Evolutionary conservation across 1,139 yeast species (phyloP).

Genomic region (Pichia sp.): DNA sequence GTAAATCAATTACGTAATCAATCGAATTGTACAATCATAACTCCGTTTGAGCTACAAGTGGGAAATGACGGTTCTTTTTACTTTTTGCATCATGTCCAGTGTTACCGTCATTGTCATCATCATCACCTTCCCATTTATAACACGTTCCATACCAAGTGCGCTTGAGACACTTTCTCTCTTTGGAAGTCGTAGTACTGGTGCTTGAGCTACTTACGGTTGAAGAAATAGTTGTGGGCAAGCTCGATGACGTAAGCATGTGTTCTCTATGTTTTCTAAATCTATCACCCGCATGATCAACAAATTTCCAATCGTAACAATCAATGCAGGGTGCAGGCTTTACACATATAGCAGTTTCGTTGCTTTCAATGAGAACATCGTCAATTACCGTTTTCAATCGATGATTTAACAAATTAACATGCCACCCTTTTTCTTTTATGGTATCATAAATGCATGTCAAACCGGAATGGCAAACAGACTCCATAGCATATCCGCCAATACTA

Average conservation of each 20-base stretch:
- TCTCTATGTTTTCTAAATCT: constrained; percentile 15
- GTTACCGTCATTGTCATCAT: constrained; percentile 9
- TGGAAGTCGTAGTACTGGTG: neutral
- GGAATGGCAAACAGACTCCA: constrained; percentile 95
- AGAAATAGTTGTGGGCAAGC: constrained; percentile 13
- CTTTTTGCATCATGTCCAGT: too few species aligned
- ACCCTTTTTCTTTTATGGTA: constrained; percentile 80
- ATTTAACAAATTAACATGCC: constrained; percentile 83
- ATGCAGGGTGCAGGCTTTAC: constrained; percentile 67
- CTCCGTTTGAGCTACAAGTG: too few species aligned
- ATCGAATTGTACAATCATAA: too few species aligned
- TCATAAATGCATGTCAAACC: constrained; percentile 88
- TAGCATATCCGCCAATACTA: constrained; percentile 89
- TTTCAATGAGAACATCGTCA: constrained; percentile 63
- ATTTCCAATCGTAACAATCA: constrained; percentile 92
- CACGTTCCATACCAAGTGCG: constrained; percentile 31
- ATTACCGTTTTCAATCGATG: constrained; percentile 91
- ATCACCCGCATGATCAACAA: constrained; percentile 38
- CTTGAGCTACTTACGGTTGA: neutral
- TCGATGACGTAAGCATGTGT: constrained; percentile 9
- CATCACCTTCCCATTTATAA: constrained; percentile 26
- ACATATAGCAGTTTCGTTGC: constrained; percentile 75
- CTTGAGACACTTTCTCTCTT: constrained; percentile 21
- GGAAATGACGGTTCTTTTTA: too few species aligned
- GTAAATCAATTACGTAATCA: too few species aligned